Evolutionary conservation across 352 stramenopile genomes (phyloP), one percentile per base, ranked within the genome.

Genomic region (Globisporangium abappressorium): DNA sequence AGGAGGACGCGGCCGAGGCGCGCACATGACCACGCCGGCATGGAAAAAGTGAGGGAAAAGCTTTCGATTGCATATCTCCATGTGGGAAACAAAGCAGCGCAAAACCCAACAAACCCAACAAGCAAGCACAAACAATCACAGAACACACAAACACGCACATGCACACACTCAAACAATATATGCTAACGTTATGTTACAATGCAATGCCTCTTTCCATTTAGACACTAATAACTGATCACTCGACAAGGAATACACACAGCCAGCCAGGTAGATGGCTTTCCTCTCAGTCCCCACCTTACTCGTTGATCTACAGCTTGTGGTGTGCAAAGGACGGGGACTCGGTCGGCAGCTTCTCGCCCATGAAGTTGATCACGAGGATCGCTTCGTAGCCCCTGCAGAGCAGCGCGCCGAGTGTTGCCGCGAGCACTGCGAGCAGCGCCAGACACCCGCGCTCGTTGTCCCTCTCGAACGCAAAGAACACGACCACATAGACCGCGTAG

Each of bases 11-110:
- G 86, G 86, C 49, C 84, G 83, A 12, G 83, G 81, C 22, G 76
- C 81, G 1, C 83, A 91, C 72, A 91, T 91, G 83, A 91, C 83
- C 5, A 79, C 71, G 2, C 81, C 83, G 0, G 83, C 83, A 8
- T 91, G 83, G 83, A 85, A 87, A 72, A 86, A 88, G 67, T 87
- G 72, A 77, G 14, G 14, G n/a, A 5, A 41, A 20, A 7, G 14
- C 5, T 47, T 49, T 20, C 22, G 38, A 8, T 36, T 62, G 22
- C 64, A 47, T 56, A 47, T 7, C 7, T 30, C 24, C 15, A 26
- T 26, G 24, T 26, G 24, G 24, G 24, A 26, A 26, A 1, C 24
- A 26, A 26, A 26, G 24, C 24, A 26, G 24, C 24, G 24, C 24
- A 26, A 26, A 63, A 8, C 12, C 14, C 14, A 57, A 6, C 47